These are phyloP conservation scores for Leptographium galeiforme DNA, from an alignment of 2,329 filamentous ascomycete genomes.

Conservation along the genomic window DNA sequence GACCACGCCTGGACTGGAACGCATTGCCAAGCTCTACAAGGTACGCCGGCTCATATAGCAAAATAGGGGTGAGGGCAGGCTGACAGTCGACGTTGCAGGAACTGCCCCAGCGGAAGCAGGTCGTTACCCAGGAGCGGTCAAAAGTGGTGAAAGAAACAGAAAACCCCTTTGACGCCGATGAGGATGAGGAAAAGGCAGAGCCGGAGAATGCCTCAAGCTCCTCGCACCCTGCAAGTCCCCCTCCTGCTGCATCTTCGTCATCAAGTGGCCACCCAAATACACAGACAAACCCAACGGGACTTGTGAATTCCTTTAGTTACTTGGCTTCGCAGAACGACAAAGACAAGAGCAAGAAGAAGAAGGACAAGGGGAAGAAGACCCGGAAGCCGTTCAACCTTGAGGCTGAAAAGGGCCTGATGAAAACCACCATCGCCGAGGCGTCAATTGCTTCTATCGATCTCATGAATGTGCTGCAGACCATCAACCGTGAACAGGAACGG, in stretches of 20 bases:
- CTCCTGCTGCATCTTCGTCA: constrained; percentile 11
- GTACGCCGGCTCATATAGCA: constrained; percentile 18
- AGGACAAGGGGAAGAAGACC: constrained; percentile 43
- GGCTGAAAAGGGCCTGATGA: constrained; percentile 75
- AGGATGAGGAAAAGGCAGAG: constrained; percentile 36
- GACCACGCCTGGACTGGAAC: constrained; percentile 63
- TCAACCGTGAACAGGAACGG: constrained; percentile 78
- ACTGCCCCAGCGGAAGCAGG: constrained; percentile 54
- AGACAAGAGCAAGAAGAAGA: constrained; percentile 32
- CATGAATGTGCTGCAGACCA: constrained; percentile 71
- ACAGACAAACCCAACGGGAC: constrained; percentile 14
- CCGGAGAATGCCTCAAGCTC: background rate
- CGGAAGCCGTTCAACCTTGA: constrained; percentile 66
- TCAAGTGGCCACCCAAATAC: background rate
- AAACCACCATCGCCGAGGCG: constrained; percentile 76
- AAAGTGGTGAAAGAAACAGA: constrained; percentile 75
- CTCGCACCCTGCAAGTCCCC: constrained; percentile 3
- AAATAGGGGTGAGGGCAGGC: background rate
- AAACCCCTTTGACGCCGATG: constrained; percentile 55
- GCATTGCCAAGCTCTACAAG: constrained; percentile 66
- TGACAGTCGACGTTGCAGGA: constrained; percentile 22
- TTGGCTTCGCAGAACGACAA: constrained; percentile 13
- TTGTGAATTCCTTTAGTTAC: constrained; percentile 26
- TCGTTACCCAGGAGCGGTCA: constrained; percentile 62
- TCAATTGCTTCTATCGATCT: constrained; percentile 87